Conservation (phyloP, 1,284 basidiomycete species). For the Ceratobasidium sp. region DNA sequence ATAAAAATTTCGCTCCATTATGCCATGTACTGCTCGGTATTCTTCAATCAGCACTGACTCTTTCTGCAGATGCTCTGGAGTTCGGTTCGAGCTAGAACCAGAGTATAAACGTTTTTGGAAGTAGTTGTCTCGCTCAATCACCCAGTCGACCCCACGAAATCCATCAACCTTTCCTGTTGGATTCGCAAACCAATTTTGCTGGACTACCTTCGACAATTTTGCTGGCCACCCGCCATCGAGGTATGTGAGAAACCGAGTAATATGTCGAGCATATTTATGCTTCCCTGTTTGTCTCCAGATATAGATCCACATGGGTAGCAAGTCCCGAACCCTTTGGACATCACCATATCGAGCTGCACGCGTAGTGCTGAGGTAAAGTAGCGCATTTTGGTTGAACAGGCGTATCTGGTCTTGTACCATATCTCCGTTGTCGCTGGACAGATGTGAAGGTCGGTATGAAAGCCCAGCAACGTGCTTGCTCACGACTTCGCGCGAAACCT, state of each 20-base stretch:
- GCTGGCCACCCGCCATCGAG: no score
- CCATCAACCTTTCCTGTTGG: no score
- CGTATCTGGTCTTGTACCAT: constrained; percentile 49
- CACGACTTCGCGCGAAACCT: constrained; percentile 43
- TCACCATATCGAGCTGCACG: constrained; percentile 52
- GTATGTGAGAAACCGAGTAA: constrained; percentile 38
- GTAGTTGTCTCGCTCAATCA: constrained; percentile 48
- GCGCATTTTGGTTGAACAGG: constrained; percentile 47
- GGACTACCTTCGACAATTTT: no score
- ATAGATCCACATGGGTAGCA: constrained; percentile 48
- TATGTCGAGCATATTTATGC: constrained; percentile 51
- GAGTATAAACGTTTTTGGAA: constrained; percentile 43
- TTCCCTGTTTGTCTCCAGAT: constrained; percentile 49
- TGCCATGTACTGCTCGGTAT: background rate
- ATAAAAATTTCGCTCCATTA: background rate
- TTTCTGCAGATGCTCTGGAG: background rate
- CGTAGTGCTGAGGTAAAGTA: constrained; percentile 50
- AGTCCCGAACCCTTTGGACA: constrained; percentile 50
- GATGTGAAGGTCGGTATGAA: constrained; percentile 1
- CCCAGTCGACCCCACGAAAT: no score
- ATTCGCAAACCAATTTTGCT: no score
- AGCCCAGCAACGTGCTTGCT: constrained; percentile 43
- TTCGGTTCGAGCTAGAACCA: background rate
- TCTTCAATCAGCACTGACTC: background rate
- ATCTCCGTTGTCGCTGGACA: constrained; percentile 45